Evolutionary conservation across 2,329 filamentous ascomycete species (phyloP), one percentile per base, ranked within the genome.

Genomic region (Alternaria novae-zelandiae): DNA sequence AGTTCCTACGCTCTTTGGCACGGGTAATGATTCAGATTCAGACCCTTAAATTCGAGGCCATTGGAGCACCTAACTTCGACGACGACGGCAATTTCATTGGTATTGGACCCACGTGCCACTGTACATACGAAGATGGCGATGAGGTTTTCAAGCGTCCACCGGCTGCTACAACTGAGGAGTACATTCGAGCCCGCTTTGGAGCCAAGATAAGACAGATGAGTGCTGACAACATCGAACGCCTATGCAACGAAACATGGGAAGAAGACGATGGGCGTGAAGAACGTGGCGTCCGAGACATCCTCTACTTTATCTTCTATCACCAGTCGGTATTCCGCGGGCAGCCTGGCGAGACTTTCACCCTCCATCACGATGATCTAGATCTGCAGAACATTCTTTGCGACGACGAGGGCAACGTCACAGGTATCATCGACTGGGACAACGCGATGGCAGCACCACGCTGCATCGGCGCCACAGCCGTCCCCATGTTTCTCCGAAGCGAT

Each of bases 351-450:
- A 64, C 68, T 1, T 76, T 76, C 30, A 53, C 65, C 0, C 61
- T 74, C 2, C 55, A 43, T 0, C 71, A 74, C 49, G 26, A 61
- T 3, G 72, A 75, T 46, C 66, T 76, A 6, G 61, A 72, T 28
- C 53, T 65, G 8, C 68, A 74, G 17, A 76, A 76, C 59, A 70
- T 74, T 28, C 55, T 74, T 5, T 59, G 64, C 26, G 63, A 70
- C 45, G 50, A 57, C 6, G 36, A 30, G 1, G 69, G 69, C 15
- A 53, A 68, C 15, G 57, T 72, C 0, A 68, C 64, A 0, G 73
- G 67, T 6, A 69, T 77, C 32, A 50, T 75, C 7, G 65, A 70
- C 28, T 70, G 67, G 67, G 61, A 70, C 20, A 56, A 49, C 5
- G 55, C 57, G 5, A 43, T 60, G 12, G 45, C 64, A 5, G 56